A percentile compares a stretch with the other conserved stretches of the same genome.
Evolutionary conservation across 2,329 filamentous ascomycete species (phyloP).

Genomic region (Hansfordia pulvinata): DNA sequence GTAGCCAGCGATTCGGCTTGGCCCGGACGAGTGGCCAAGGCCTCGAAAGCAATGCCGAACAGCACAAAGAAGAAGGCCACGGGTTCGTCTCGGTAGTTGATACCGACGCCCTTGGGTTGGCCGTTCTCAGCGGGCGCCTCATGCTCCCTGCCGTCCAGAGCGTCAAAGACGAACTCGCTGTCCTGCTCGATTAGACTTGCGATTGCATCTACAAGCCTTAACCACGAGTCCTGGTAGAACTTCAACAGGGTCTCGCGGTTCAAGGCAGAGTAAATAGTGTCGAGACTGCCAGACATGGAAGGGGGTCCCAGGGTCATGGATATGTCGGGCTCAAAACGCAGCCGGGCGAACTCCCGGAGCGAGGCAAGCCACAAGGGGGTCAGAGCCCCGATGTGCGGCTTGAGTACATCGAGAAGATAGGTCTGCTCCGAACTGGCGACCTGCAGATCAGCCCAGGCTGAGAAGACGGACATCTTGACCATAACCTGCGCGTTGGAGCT

Average conservation of each 20-base stretch:
- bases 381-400: slow-evolving; percentile 77
- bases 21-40: slow-evolving; percentile 68
- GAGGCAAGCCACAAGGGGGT: slow-evolving; percentile 92
- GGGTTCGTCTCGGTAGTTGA: slow-evolving; percentile 96
- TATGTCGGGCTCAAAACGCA: slow-evolving; percentile 94
- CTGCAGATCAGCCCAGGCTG: slow-evolving; percentile 93
- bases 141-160: slow-evolving; percentile 70
- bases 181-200: slow-evolving; percentile 95
- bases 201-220: slow-evolving; percentile 93
- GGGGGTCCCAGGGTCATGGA: slow-evolving; percentile 78
- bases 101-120: slow-evolving; percentile 55
- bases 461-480: slow-evolving; percentile 96
- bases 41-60: slow-evolving; percentile 93
- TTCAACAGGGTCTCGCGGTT: slow-evolving; percentile 86
- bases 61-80: slow-evolving; percentile 98
- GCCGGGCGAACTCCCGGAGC: slow-evolving; percentile 79
- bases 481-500: slow-evolving; percentile 96
- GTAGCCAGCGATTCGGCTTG: slow-evolving; percentile 52
- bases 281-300: slow-evolving; percentile 70
- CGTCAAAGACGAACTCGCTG: slow-evolving; percentile 94
- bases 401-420: slow-evolving; percentile 78
- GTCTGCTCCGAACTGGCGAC: slow-evolving; percentile 86
- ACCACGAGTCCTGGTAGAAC: slow-evolving; percentile 96
- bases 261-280: slow-evolving; percentile 87
- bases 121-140: slow-evolving; percentile 32